These are phyloP conservation scores for Alternaria postmessia DNA, from an alignment of 2,329 filamentous ascomycete species.

Conservation along the genomic window DNA sequence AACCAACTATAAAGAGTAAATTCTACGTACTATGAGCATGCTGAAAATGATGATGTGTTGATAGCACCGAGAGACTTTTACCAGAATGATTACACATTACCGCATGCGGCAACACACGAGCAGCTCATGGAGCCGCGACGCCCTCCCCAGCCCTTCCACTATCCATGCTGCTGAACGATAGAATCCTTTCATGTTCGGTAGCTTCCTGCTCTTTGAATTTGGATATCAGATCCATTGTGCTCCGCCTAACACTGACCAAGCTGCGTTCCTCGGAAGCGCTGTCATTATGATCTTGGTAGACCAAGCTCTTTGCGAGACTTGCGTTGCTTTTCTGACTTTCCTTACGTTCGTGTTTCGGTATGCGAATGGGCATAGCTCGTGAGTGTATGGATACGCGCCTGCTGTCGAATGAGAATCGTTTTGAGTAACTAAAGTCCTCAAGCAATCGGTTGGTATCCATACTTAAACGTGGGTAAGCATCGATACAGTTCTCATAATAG, in stretches of 20 bases:
- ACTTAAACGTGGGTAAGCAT: conserved; percentile 37
- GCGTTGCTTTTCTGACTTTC: conserved; percentile 29
- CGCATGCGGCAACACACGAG: too few relatives aligned
- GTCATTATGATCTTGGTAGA: conserved; percentile 23
- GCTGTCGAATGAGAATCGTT: conserved; percentile 32
- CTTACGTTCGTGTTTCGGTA: conserved; percentile 29
- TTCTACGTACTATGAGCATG: background rate
- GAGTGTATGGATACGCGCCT: conserved; percentile 24
- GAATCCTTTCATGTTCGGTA: conserved; percentile 42
- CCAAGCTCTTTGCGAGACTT: conserved; percentile 30
- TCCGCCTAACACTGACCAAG: conserved; percentile 48
- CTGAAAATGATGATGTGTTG: background rate
- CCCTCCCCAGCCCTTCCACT: conserved; percentile 8
- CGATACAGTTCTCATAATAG: conserved; percentile 48
- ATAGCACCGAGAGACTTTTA: background rate
- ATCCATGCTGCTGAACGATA: conserved; percentile 32
- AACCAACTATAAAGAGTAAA: background rate
- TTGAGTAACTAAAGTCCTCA: conserved; percentile 24
- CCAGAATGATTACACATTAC: conserved; percentile 3
- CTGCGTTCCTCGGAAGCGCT: conserved; percentile 33
- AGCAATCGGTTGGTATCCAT: conserved; percentile 21
- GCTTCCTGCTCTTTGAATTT: conserved; percentile 48
- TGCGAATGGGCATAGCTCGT: conserved; percentile 21
- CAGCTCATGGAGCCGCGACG: conserved; percentile 9
- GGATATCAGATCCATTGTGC: conserved; percentile 53